Percentiles rank a stretch among this genome's conserved stretches.
phyloP scores from a whole-genome alignment of 2,329 filamentous ascomycete species.

The Exophiala spinifera region DNA sequence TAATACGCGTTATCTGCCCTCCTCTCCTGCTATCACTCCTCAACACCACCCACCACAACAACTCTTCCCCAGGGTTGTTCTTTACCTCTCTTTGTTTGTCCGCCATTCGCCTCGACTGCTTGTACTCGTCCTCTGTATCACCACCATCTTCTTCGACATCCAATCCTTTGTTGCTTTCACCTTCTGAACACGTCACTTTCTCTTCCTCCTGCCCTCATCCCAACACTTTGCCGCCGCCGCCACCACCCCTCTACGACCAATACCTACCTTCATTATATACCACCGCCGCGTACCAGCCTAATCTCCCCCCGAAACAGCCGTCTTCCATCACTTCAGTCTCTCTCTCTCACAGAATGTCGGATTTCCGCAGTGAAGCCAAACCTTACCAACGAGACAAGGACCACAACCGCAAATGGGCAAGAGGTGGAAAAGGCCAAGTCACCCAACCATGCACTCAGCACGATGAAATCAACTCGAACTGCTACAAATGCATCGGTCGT shows the following conservation, averaged over 20 bases:
- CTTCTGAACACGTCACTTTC: neutral
- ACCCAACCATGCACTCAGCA: constrained; percentile 18
- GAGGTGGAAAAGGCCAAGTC: constrained; percentile 30
- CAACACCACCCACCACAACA: too few relatives aligned
- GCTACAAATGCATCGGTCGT: constrained; percentile 25
- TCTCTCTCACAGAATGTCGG: constrained; percentile 32
- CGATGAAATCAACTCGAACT: constrained; percentile 17
- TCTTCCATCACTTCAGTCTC: neutral
- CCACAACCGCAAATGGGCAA: constrained; percentile 42
- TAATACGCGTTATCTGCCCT: neutral
- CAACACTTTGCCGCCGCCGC: too few relatives aligned
- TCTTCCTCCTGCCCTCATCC: neutral
- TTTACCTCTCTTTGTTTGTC: too few relatives aligned
- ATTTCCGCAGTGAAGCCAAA: constrained; percentile 54
- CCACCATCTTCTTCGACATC: too few relatives aligned
- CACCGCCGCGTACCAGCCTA: neutral
- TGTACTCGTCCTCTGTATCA: neutral
- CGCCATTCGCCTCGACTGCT: neutral
- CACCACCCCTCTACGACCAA: neutral
- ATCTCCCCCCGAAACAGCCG: too few relatives aligned
- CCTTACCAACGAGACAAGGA: constrained; percentile 44
- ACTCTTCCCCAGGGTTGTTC: too few relatives aligned
- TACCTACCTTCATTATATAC: too few relatives aligned
- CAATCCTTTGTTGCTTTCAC: constrained; percentile 2
- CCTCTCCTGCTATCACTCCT: neutral